phyloP scores from a whole-genome alignment of 2,329 filamentous ascomycete species.

The Colletotrichum sp. region DNA sequence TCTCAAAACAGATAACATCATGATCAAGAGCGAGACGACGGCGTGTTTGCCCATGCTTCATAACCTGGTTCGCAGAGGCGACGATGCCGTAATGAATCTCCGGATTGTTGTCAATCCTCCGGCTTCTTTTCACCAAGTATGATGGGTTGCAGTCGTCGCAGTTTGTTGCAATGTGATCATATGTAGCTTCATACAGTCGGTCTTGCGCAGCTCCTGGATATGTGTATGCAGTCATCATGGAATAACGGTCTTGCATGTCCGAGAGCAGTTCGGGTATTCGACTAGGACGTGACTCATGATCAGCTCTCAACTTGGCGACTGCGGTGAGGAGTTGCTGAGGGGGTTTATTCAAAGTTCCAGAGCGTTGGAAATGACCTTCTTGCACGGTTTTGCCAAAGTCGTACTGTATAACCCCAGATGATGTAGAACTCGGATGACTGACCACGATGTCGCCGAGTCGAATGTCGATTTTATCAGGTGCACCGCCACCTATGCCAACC shows the following conservation, averaged over 20 bases:
- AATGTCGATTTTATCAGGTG: constrained; percentile 31
- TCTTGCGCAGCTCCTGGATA: neutral
- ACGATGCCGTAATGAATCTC: constrained; percentile 22
- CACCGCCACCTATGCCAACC: constrained; percentile 34
- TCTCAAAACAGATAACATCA: constrained; percentile 28
- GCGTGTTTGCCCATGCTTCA: constrained; percentile 6
- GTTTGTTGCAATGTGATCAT: neutral
- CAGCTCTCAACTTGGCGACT: neutral
- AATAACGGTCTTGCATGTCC: no score
- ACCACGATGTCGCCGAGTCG: constrained; percentile 25
- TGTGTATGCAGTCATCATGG: no score
- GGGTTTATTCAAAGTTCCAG: constrained; percentile 21
- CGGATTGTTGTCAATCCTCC: neutral
- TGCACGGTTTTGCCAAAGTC: constrained; percentile 28
- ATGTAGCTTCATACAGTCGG: neutral
- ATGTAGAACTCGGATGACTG: neutral
- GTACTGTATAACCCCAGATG: constrained; percentile 27
- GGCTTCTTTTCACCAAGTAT: neutral
- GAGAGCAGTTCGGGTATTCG: neutral
- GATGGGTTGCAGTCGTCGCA: neutral
- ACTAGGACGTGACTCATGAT: neutral
- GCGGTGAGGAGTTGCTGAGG: constrained; percentile 16
- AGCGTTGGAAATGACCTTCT: neutral
- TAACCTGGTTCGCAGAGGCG: constrained; percentile 20
- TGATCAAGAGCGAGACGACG: neutral